Conservation (phyloP, 768 basidiomycete genomes). For the Fibroporia radiculosa region DNA sequence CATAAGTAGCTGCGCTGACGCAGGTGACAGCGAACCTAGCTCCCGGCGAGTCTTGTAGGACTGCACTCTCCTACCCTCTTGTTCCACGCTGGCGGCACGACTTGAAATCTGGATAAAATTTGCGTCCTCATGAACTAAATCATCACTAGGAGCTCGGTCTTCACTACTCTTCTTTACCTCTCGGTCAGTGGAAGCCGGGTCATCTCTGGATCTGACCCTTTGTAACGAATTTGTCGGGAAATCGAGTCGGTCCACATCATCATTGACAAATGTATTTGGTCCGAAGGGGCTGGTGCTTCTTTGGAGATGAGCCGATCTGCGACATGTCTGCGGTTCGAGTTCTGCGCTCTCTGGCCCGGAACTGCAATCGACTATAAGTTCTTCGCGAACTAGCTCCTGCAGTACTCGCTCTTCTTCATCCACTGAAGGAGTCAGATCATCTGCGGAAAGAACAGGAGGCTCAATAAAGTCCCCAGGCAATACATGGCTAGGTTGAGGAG, state of each 20-base stretch:
- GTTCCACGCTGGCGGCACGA: not conserved
- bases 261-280: not conserved
- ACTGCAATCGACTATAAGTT: not conserved
- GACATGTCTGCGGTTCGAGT: conserved; percentile 4
- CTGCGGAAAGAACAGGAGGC: not conserved
- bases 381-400: conserved; percentile 1
- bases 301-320: conserved; percentile 13
- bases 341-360: not conserved
- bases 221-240: too few species aligned
- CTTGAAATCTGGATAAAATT: too few species aligned
- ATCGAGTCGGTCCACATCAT: not conserved
- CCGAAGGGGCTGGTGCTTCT: conserved; percentile 4
- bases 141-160: too few species aligned
- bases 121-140: too few species aligned
- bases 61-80: not conserved
- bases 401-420: conserved; percentile 12
- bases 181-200: too few species aligned
- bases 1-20: conserved; percentile 38
- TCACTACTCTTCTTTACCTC: too few species aligned
- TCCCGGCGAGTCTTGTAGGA: conserved; percentile 24
- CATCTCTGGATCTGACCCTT: too few species aligned
- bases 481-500: conserved; percentile 8
- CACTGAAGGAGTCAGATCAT: not conserved
- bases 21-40: conserved; percentile 53
- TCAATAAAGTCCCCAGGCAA: not conserved